Conservation (phyloP, 441 rosid genomes). For the Rhodomyrtus psidioides region DNA sequence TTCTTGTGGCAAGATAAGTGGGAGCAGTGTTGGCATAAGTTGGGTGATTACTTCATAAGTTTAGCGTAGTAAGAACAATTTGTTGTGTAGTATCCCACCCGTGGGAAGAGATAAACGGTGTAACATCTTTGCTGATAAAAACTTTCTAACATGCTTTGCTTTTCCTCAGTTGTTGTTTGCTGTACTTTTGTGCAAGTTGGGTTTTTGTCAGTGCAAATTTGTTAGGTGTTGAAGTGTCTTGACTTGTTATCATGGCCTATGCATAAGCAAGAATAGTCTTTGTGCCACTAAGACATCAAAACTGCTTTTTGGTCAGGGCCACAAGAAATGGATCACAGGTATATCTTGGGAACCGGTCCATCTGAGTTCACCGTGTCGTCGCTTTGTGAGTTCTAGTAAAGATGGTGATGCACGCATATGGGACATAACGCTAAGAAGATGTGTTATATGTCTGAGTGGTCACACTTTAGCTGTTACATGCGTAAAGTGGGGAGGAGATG, state of each 20-base stretch:
- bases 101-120: background rate
- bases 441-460: slow-evolving; percentile 75
- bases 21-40: background rate
- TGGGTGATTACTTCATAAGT: background rate
- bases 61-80: background rate
- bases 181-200: too few relatives aligned
- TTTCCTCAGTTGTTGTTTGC: too few relatives aligned
- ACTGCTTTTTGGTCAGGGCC: slow-evolving; percentile 53
- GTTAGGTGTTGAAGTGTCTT: background rate
- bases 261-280: background rate
- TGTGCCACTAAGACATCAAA: slow-evolving; percentile 1
- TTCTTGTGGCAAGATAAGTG: background rate
- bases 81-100: background rate
- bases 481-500: slow-evolving; percentile 99
- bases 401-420: slow-evolving; percentile 99
- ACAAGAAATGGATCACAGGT: slow-evolving; percentile 98
- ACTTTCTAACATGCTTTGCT: background rate
- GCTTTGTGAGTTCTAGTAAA: slow-evolving; percentile 95
- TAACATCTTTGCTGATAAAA: background rate
- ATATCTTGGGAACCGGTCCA: slow-evolving; percentile 98
- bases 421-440: slow-evolving; percentile 65
- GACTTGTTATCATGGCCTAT: background rate
- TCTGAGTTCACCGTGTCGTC: slow-evolving; percentile 85
- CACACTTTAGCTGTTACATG: slow-evolving; percentile 97
- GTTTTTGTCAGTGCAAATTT: background rate